Percentiles rank a stretch among this genome's conserved stretches.
Conservation (phyloP, 257 asterid genomes). For the Solanum appendiculatum region DNA sequence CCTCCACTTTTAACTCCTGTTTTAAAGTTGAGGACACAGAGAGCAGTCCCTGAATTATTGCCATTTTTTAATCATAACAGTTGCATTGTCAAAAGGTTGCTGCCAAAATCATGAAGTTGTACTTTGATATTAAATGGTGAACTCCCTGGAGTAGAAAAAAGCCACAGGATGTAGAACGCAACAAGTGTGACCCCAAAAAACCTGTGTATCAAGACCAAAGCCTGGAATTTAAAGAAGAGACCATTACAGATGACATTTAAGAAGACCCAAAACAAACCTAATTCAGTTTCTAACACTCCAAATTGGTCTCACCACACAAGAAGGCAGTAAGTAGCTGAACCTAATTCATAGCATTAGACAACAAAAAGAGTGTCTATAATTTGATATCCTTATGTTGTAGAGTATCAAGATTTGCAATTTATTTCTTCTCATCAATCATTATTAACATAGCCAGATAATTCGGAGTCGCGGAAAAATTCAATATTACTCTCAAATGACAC, state of each 20-base stretch:
- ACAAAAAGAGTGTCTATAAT: background rate
- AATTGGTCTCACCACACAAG: background rate
- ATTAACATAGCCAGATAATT: background rate
- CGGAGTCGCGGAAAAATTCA: background rate
- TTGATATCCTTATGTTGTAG: background rate
- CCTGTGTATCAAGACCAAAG: conserved; percentile 73
- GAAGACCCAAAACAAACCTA: background rate
- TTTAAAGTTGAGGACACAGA: conserved; percentile 35
- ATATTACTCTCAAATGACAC: background rate
- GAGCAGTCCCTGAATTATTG: conserved; percentile 36
- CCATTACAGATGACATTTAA: conserved; percentile 2
- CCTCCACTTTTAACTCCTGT: conserved; percentile 65
- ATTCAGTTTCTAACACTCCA: background rate
- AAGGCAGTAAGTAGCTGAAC: background rate
- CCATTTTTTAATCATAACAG: background rate
- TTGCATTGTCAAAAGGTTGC: background rate
- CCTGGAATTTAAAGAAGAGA: conserved; percentile 43
- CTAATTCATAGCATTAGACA: background rate
- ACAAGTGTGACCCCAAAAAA: conserved; percentile 81
- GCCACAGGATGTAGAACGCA: conserved; percentile 70
- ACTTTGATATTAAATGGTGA: conserved; percentile 48
- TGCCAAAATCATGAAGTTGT: conserved; percentile 1
- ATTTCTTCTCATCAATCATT: background rate
- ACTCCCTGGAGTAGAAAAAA: conserved; percentile 64
- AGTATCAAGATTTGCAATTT: background rate